A percentile compares a stretch with the other conserved stretches of the same genome.
phyloP scores from a whole-genome alignment of 257 asterid genomes.

The Solanum lycopersicoides region DNA sequence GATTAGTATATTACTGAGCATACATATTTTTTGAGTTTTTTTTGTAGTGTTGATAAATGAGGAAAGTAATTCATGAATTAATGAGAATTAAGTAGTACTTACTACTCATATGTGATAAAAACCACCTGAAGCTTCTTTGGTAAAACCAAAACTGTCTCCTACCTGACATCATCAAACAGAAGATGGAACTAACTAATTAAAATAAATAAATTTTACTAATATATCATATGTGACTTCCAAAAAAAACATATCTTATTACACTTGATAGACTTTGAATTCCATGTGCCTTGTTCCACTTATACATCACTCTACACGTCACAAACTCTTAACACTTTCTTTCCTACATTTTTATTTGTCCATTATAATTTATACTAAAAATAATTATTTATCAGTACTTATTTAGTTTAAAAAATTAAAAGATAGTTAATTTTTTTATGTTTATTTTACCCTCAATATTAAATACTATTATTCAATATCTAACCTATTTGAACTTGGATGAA shows the following conservation, averaged over 20 bases:
- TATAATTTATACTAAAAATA: too few relatives aligned
- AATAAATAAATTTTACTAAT: not conserved
- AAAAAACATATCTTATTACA: not conserved
- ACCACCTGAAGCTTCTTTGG: not conserved
- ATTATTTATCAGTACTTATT: fast-evolving
- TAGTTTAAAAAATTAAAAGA: too few relatives aligned
- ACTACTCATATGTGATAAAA: not conserved
- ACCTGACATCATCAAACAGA: not conserved
- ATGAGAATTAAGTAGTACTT: not conserved
- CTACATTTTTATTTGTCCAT: too few relatives aligned
- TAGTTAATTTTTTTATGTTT: too few relatives aligned
- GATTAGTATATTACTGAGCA: not conserved
- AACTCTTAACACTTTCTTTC: not conserved
- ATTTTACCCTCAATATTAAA: too few relatives aligned
- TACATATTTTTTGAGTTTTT: not conserved
- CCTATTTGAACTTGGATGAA: not conserved
- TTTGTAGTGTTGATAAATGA: too few relatives aligned
- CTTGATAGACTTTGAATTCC: not conserved
- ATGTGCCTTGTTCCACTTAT: not conserved
- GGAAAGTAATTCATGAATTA: not conserved
- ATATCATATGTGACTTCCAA: not conserved
- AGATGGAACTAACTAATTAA: not conserved
- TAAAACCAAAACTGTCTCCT: not conserved
- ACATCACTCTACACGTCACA: not conserved
- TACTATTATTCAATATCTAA: too few relatives aligned